Conservation (phyloP, 2,329 filamentous ascomycete species). For the Daldinia sp. region DNA sequence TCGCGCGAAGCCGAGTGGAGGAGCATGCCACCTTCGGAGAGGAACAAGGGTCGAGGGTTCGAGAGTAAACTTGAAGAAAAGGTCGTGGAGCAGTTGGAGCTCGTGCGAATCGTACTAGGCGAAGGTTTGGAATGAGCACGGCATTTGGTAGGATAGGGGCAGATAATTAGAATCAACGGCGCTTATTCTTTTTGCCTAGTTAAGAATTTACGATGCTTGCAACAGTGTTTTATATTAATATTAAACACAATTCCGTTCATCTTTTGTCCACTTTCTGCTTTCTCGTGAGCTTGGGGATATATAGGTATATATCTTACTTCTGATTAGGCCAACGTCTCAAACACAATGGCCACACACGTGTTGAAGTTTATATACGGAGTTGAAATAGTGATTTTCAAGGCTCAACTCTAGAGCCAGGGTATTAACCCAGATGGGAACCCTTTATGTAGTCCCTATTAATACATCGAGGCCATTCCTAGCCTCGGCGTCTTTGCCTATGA, state of each 20-base stretch:
- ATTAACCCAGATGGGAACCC: background rate
- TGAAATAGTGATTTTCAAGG: slow-evolving; percentile 24
- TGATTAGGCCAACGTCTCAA: background rate
- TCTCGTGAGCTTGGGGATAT: no score
- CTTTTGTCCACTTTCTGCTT: no score
- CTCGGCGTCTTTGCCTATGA: slow-evolving; percentile 2
- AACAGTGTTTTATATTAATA: background rate
- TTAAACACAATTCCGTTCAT: no score
- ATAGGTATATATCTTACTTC: background rate
- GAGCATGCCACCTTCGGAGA: slow-evolving; percentile 51
- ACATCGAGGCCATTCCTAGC: slow-evolving; percentile 27
- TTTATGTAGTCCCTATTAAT: slow-evolving; percentile 29
- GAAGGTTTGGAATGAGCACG: slow-evolving; percentile 61
- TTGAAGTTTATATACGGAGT: slow-evolving; percentile 10
- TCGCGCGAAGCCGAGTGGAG: slow-evolving; percentile 77
- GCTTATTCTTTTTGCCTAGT: slow-evolving; percentile 16
- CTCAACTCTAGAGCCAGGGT: slow-evolving; percentile 1
- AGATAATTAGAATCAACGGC: slow-evolving; percentile 14
- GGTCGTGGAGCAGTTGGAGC: slow-evolving; percentile 76
- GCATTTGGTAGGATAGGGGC: slow-evolving; percentile 19
- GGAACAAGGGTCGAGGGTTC: slow-evolving; percentile 56
- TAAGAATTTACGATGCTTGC: background rate
- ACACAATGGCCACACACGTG: background rate
- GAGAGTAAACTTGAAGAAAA: slow-evolving; percentile 81
- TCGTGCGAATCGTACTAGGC: slow-evolving; percentile 66